A percentile compares a stretch with the other conserved stretches of the same genome.
These are phyloP conservation scores for Gentiana macrophylla DNA, from an alignment of 257 asterid genomes.

Conservation along the genomic window DNA sequence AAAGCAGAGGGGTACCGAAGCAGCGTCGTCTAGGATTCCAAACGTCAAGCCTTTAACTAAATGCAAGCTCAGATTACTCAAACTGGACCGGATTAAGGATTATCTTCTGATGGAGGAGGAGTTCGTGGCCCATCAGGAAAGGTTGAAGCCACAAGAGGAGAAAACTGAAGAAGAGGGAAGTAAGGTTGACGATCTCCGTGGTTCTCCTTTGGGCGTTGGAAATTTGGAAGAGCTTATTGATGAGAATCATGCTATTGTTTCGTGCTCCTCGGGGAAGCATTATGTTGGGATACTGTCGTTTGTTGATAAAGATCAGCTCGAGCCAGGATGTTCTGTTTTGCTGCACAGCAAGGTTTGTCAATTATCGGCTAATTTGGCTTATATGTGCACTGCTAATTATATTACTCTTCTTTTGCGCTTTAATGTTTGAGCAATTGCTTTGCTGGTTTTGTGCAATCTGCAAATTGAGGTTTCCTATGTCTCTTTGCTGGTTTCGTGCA, in stretches of 20 bases:
- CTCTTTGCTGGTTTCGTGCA: too few species aligned
- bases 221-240: conserved; percentile 83
- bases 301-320: conserved; percentile 87
- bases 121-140: conserved; percentile 79
- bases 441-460: too few species aligned
- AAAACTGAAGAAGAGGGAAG: conserved; percentile 91
- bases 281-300: conserved; percentile 83
- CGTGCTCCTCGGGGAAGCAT: conserved; percentile 80
- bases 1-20: conserved; percentile 80
- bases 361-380: not conserved
- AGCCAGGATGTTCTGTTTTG: conserved; percentile 89
- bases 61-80: conserved; percentile 56
- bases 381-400: not conserved
- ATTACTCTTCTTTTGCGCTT: too few species aligned
- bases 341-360: conserved; percentile 95
- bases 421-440: too few species aligned
- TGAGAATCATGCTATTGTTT: conserved; percentile 86
- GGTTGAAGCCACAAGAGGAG: conserved; percentile 91
- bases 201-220: conserved; percentile 97
- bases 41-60: too few species aligned
- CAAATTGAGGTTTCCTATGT: too few species aligned
- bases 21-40: conserved; percentile 79
- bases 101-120: conserved; percentile 84
- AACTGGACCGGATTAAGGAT: conserved; percentile 72
- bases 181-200: conserved; percentile 76